Evolutionary conservation across 116 monocot genomes (phyloP).

Genomic region (Dioscorea cayenensis): DNA sequence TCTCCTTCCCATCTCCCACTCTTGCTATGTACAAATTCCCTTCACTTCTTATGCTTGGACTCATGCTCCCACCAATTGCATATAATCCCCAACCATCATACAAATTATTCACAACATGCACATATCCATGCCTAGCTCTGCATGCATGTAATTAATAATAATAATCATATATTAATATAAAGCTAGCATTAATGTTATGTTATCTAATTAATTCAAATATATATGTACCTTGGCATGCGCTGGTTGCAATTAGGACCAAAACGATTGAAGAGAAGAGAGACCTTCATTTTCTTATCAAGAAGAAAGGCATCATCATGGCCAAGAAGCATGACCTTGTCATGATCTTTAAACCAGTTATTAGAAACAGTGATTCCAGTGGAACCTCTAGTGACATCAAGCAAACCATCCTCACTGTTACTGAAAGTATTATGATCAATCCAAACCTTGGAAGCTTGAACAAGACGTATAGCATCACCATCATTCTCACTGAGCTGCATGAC

Average conservation of each 20-base stretch:
- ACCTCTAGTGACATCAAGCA: slow-evolving; percentile 75
- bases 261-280: slow-evolving; percentile 78
- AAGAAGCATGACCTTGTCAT: slow-evolving; percentile 97
- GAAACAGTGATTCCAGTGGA: slow-evolving; percentile 73
- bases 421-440: slow-evolving; percentile 96
- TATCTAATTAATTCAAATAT: no score
- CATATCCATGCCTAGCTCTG: slow-evolving; percentile 65
- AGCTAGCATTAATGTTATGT: no score
- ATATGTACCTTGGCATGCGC: slow-evolving; percentile 71
- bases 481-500: slow-evolving; percentile 6
- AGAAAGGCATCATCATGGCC: slow-evolving; percentile 76
- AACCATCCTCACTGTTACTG: slow-evolving; percentile 54
- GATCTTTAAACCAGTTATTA: slow-evolving; percentile 92
- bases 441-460: slow-evolving; percentile 45
- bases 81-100: slow-evolving; percentile 64
- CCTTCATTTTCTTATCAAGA: slow-evolving; percentile 59
- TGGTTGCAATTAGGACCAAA: slow-evolving; percentile 84
- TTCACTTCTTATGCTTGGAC: slow-evolving; percentile 44
- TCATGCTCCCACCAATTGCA: slow-evolving; percentile 75
- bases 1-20: background rate
- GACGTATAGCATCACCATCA: slow-evolving; percentile 77
- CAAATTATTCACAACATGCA: slow-evolving; percentile 61
- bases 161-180: background rate
- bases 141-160: background rate
- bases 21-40: slow-evolving; percentile 45